Evolutionary conservation across 179 eudicot genomes (phyloP).

Genomic region (Camellia oleifera): DNA sequence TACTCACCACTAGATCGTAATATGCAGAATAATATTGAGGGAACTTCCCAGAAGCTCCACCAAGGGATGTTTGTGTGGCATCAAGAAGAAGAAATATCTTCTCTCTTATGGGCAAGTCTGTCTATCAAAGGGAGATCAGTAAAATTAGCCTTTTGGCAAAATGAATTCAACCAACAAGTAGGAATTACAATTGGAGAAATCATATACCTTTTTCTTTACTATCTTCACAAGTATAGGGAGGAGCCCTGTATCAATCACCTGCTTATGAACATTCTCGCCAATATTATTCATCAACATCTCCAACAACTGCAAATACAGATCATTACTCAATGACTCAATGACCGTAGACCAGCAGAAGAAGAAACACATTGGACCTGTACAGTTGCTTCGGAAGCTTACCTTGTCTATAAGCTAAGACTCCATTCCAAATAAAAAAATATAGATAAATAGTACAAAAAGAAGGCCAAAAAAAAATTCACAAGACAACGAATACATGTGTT

Average conservation of each 20-base stretch:
- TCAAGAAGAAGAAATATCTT: constrained; percentile 94
- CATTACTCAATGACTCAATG: background rate
- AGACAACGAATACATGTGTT: background rate
- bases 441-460: background rate
- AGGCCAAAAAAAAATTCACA: background rate
- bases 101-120: constrained; percentile 83
- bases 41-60: constrained; percentile 79
- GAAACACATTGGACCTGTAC: constrained; percentile 9
- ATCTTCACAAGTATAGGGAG: constrained; percentile 72
- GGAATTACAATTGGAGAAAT: background rate
- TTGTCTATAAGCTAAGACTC: constrained; percentile 1
- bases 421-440: background rate
- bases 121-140: constrained; percentile 37
- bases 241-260: constrained; percentile 78
- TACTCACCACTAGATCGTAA: constrained; percentile 92
- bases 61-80: constrained; percentile 92
- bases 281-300: constrained; percentile 95
- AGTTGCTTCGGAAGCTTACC: constrained; percentile 5
- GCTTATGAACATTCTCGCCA: constrained; percentile 88
- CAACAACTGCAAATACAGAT: constrained; percentile 53
- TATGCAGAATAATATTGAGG: constrained; percentile 90
- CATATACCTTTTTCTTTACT: constrained; percentile 83
- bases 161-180: background rate
- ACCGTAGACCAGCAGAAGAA: constrained; percentile 15
- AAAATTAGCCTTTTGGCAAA: background rate